These are phyloP conservation scores for Fremontodendron californicum DNA, from an alignment of 345 rosid species.

Conservation along the genomic window DNA sequence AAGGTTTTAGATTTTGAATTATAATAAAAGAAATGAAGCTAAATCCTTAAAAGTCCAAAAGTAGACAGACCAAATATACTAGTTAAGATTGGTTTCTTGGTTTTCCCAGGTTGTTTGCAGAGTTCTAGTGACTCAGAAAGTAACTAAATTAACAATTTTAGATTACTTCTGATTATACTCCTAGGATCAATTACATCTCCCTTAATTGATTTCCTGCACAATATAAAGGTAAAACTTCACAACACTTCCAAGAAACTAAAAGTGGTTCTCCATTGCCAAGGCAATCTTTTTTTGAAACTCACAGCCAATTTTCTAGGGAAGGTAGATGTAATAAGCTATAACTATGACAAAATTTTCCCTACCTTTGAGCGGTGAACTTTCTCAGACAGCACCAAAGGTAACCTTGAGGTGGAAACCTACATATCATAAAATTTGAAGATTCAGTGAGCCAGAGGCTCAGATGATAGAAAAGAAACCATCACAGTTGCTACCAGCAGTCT, in stretches of 20 bases:
- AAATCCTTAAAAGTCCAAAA: neutral
- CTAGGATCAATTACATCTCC: neutral
- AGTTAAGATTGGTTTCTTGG: neutral
- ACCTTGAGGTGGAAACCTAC: slow-evolving; percentile 66
- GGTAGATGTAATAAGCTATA: neutral
- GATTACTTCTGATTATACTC: neutral
- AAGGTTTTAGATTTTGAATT: neutral
- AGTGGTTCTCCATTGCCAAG: neutral
- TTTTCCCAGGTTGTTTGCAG: neutral
- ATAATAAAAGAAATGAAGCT: neutral
- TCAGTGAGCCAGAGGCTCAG: slow-evolving; percentile 11
- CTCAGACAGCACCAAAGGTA: slow-evolving; percentile 90
- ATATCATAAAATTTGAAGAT: slow-evolving; percentile 23
- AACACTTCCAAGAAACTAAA: neutral
- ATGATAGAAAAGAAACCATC: slow-evolving; percentile 12
- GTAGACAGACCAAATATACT: neutral
- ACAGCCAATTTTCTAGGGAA: neutral
- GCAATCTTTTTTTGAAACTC: slow-evolving; percentile 6
- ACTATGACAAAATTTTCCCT: slow-evolving; percentile 17
- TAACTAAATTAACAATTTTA: neutral
- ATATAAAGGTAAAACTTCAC: neutral
- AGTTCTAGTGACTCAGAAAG: neutral
- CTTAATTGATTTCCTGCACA: neutral
- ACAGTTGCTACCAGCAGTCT: slow-evolving; percentile 29
- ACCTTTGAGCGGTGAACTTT: slow-evolving; percentile 89